These are phyloP conservation scores for Rhexocercosporidium sp. DNA, from an alignment of 2,329 filamentous ascomycete genomes.

Conservation along the genomic window DNA sequence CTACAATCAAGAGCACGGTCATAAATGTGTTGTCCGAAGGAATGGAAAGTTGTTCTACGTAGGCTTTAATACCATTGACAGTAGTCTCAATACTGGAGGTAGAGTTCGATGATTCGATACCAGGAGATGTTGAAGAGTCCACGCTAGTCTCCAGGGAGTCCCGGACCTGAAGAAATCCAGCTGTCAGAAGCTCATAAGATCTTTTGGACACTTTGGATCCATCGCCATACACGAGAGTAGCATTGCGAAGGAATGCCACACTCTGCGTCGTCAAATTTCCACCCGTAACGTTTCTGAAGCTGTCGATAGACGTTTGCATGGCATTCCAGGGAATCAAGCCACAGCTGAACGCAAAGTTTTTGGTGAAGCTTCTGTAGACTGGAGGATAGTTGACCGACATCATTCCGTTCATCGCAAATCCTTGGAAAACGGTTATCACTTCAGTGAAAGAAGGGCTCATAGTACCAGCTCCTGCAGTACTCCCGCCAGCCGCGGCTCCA, in stretches of 20 bases:
- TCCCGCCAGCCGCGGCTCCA: slow-evolving; percentile 59
- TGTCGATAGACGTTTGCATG: slow-evolving; percentile 83
- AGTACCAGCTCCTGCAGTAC: slow-evolving; percentile 62
- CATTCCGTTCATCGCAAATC: slow-evolving; percentile 96
- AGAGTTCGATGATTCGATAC: slow-evolving; percentile 27
- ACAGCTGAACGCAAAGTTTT: slow-evolving; percentile 92
- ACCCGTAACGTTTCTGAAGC: slow-evolving; percentile 79
- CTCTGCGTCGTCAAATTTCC: slow-evolving; percentile 86
- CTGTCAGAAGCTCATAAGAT: slow-evolving; percentile 48
- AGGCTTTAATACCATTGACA: slow-evolving; percentile 80
- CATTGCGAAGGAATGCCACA: slow-evolving; percentile 74
- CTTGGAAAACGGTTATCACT: slow-evolving; percentile 88
- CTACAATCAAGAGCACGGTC: slow-evolving; percentile 88
- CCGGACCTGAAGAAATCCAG: slow-evolving; percentile 59
- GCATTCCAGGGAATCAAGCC: slow-evolving; percentile 82
- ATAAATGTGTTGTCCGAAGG: slow-evolving; percentile 94
- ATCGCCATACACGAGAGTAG: slow-evolving; percentile 74
- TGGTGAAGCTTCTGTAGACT: slow-evolving; percentile 86
- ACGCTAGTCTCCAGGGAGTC: slow-evolving; percentile 55
- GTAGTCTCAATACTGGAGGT: slow-evolving; percentile 49
- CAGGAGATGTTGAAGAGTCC: slow-evolving; percentile 43
- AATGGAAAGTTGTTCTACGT: slow-evolving; percentile 82
- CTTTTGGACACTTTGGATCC: slow-evolving; percentile 64
- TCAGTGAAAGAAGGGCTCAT: slow-evolving; percentile 85
- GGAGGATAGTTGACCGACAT: slow-evolving; percentile 85